Base-by-base conservation (phyloP, 2,329 filamentous ascomycete genomes). In the Stagonosporopsis rhizophila region DNA sequence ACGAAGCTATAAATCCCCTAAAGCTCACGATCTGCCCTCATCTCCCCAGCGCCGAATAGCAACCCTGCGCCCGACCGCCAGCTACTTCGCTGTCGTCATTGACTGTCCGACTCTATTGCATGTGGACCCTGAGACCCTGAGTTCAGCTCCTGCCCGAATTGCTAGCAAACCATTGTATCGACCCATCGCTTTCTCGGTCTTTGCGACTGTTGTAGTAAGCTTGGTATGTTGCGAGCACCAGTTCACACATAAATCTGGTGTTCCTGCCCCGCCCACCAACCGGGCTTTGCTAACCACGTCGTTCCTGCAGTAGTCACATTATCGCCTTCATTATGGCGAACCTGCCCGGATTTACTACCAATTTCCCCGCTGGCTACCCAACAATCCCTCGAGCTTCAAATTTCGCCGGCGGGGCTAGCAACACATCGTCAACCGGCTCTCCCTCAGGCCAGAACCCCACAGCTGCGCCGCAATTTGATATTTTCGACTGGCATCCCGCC, bases 401-500 rank as follows among this genome's bases (percentile, higher is more conserved):
- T 25, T 73, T 74, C 53, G 54, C 67, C 38, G 68, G 56, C 41
- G 68, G 58, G 25, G 56, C 58, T 23, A 66, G 61, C 51, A 62
- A 65, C 17, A 67, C 64, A 8, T 67, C 69, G 1, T 60, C 60
- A 2, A 65, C 66, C 22, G 69, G 64, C 17, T 71, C 69, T 17
- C 66, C 65, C 2, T 64, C 67, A 11, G 59, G 52, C n/a, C 65
- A 61, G 42, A 66, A 60, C 38, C 39, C 62, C 17, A 50, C 67
- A 17, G 56, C 64, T 25, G 53, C 65, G 37, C 70, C 72, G 6
- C 79, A 81, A 59, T 87, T 93, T 77, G 90, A 94, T 75, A 90
- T 97, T 62, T 89, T 97, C 73, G 90, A 92, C 58, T 98, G 95
- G 95, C 90, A 96, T 74, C 90, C 91, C 9, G 89, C 90, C 57